These are phyloP conservation scores for Pelargonium myrrhifolium DNA, from an alignment of 441 rosid species.

Conservation along the genomic window DNA sequence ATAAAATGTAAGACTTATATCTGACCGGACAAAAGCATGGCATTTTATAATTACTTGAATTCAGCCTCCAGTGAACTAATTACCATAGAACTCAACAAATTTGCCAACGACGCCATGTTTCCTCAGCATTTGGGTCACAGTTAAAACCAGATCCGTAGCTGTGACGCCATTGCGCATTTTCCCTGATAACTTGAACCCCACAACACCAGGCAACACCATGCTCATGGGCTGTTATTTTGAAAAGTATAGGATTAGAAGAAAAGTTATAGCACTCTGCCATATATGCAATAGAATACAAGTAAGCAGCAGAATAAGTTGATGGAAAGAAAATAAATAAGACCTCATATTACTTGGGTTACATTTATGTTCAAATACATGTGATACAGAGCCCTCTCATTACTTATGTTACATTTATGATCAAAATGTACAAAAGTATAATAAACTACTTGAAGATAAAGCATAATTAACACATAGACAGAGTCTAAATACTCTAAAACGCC, in stretches of 20 bases:
- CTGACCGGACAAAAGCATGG: not conserved
- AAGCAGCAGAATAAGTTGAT: not conserved
- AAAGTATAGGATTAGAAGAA: not conserved
- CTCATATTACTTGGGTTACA: too few species aligned
- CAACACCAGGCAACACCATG: constrained; percentile 99
- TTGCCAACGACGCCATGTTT: constrained; percentile 99
- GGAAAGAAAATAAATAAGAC: not conserved
- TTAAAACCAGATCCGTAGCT: constrained; percentile 95
- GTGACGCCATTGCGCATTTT: constrained; percentile 82
- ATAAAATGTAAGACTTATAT: not conserved
- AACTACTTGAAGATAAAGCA: too few species aligned
- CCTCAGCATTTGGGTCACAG: constrained; percentile 95
- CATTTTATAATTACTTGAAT: constrained; percentile 15
- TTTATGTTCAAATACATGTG: too few species aligned
- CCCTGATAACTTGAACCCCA: constrained; percentile 91
- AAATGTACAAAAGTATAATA: too few species aligned
- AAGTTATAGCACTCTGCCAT: not conserved
- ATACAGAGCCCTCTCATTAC: too few species aligned
- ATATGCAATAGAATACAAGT: not conserved
- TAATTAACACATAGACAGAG: too few species aligned
- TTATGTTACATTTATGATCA: too few species aligned
- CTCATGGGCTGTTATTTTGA: constrained; percentile 81
- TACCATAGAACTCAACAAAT: constrained; percentile 98
- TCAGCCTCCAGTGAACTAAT: constrained; percentile 12
- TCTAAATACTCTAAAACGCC: too few species aligned